Percentiles rank a stretch among this genome's conserved stretches.
These are phyloP conservation scores for Ceratobasidium sp. DNA, from an alignment of 1,284 basidiomycete genomes.

Conservation along the genomic window DNA sequence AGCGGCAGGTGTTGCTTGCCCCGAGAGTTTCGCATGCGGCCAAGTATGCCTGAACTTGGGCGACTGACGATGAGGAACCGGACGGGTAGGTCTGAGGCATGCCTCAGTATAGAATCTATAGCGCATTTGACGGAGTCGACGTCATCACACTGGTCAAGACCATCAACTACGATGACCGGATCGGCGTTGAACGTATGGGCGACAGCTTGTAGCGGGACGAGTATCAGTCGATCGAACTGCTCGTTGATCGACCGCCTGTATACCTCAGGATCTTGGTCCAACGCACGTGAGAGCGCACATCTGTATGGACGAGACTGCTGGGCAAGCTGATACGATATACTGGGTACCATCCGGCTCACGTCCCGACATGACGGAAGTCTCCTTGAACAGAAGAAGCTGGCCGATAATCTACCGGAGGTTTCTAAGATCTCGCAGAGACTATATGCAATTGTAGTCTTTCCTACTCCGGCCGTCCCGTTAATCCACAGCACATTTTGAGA, in stretches of 20 bases:
- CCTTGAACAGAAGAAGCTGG: conserved; percentile 24
- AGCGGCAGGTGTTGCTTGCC: background rate
- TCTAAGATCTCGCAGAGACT: background rate
- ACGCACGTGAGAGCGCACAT: background rate
- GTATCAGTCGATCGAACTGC: background rate
- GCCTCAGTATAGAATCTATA: background rate
- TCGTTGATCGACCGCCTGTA: background rate
- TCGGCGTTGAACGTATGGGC: background rate
- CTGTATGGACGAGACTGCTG: background rate
- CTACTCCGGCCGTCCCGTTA: conserved; percentile 21
- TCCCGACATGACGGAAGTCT: too few relatives aligned
- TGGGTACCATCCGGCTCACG: background rate
- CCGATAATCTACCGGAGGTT: background rate
- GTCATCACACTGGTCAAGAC: conserved; percentile 16
- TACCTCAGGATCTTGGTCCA: background rate
- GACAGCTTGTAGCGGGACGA: background rate
- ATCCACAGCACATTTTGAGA: background rate
- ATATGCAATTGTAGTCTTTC: conserved; percentile 4
- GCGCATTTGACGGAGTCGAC: background rate
- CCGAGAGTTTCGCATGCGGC: background rate
- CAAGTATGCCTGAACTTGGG: background rate
- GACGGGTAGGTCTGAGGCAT: background rate
- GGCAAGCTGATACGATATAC: background rate
- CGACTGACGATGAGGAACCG: background rate
- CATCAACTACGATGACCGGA: conserved; percentile 12